Evolutionary conservation across 2,329 filamentous ascomycete genomes (phyloP), one percentile per base, ranked within the genome.

Genomic region (Penicillium sp.): DNA sequence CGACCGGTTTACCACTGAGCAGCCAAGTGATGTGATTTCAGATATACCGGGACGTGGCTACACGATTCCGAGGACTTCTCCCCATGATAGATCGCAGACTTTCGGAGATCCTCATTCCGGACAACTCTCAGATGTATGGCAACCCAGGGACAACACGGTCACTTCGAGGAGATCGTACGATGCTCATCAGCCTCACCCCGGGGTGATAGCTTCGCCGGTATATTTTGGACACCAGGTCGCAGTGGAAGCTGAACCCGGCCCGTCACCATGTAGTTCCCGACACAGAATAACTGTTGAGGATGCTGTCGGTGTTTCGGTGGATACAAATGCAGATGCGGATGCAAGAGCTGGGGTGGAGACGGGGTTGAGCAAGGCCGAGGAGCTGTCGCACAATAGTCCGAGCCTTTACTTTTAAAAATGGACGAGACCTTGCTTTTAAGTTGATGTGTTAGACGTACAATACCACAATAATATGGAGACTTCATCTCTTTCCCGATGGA

Each of bases 401-500:
- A 61, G 46, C 29, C 55, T 66, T 49, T 66, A 66, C 22, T 66
- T 66, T 48, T 66, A 26, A 8, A 26, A 8, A 26, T 26, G 5
- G 24, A 26, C 61, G 29, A 59, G 46, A 32, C 55, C 65, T 49
- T 66, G 65, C 20, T 66, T 66, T 50, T 65, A n/a, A 57, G 53
- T 45, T 10, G 40, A 56, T 18, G 14, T 54, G n/a, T 32, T 45
- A n/a, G 14, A 20, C 13, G 10, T 18, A 40, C 3, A 31, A 31
- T 31, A 2, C 13, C 3, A n/a, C 24, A 32, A 7, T 20, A 10
- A 20, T 18, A 24, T 34, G 8, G 9, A 26, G 26, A 11, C 16
- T 8, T 29, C 34, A 16, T 5, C 18, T 31, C 35, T 24, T 48
- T 26, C 45, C 34, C 26, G 9, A 50, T 32, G 24, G 20, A 44